These are phyloP conservation scores for Scheffersomyces illinoinensis DNA, from an alignment of 1,139 yeast genomes.

Conservation along the genomic window DNA sequence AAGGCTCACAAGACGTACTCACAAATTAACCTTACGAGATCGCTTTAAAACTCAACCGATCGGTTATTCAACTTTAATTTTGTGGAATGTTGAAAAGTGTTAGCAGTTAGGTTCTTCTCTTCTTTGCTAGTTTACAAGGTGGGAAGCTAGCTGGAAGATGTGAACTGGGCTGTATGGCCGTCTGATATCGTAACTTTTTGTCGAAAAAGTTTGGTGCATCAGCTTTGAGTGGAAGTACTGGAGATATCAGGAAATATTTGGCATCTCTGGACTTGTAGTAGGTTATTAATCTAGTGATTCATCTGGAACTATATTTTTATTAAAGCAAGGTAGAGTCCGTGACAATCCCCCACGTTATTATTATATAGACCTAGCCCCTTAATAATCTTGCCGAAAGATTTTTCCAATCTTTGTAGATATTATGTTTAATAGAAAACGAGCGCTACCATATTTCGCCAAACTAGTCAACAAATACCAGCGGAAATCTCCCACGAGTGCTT, in stretches of 20 bases:
- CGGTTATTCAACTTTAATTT: background rate
- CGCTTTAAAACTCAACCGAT: background rate
- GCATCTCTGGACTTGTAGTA: background rate
- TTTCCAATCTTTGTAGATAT: background rate
- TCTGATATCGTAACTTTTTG: background rate
- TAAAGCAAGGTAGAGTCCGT: background rate
- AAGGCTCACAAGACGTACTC: background rate
- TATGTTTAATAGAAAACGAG: background rate
- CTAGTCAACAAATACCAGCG: no score
- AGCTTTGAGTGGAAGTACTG: background rate
- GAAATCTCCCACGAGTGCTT: background rate
- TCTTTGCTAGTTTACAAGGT: no score
- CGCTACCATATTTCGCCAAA: background rate
- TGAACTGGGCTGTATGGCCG: background rate
- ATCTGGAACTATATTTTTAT: background rate
- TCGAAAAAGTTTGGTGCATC: background rate
- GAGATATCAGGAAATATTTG: background rate
- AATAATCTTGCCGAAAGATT: background rate
- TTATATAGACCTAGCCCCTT: background rate
- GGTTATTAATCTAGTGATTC: background rate
- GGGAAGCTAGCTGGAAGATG: background rate
- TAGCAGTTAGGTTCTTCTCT: background rate
- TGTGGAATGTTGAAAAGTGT: background rate
- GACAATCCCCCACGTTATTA: background rate
- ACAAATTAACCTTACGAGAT: background rate